Evolutionary conservation across 2,329 filamentous ascomycete species (phyloP).

Genomic region (Akanthomyces lecanii): DNA sequence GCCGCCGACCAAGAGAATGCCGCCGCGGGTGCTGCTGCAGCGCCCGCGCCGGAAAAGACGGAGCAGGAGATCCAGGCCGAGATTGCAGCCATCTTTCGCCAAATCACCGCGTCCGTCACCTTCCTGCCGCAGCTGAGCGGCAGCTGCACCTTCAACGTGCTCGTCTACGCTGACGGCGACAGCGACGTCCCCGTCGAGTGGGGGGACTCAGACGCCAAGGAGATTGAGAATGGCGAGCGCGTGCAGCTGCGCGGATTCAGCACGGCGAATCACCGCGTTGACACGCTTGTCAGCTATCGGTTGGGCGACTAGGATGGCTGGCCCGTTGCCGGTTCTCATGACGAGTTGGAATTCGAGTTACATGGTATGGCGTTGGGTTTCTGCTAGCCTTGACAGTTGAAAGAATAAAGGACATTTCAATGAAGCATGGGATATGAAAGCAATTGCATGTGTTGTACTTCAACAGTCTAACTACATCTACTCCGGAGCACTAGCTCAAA

Average conservation of each 20-base stretch:
- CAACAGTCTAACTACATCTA: neutral
- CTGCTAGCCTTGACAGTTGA: neutral
- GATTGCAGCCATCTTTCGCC: slow-evolving; percentile 93
- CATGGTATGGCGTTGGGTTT: slow-evolving; percentile 4
- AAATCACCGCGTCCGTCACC: slow-evolving; percentile 96
- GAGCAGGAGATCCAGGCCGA: slow-evolving; percentile 92
- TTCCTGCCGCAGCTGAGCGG: slow-evolving; percentile 86
- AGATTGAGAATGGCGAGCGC: slow-evolving; percentile 90
- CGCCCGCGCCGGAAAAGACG: slow-evolving; percentile 63
- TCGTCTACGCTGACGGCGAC: slow-evolving; percentile 96
- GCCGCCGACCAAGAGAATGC: slow-evolving; percentile 65
- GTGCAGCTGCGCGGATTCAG: slow-evolving; percentile 95
- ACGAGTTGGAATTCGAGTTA: neutral
- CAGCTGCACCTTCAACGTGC: slow-evolving; percentile 96
- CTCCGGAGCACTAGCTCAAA: slow-evolving; percentile 1
- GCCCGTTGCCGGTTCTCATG: neutral
- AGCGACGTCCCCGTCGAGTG: slow-evolving; percentile 96
- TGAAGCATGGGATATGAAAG: neutral
- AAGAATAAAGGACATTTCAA: neutral
- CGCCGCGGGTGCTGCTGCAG: slow-evolving; percentile 36
- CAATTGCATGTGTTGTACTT: neutral
- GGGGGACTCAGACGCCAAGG: slow-evolving; percentile 97
- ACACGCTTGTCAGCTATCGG: slow-evolving; percentile 92
- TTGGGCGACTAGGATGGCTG: slow-evolving; percentile 38
- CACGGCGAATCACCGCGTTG: slow-evolving; percentile 88